A percentile compares a stretch with the other conserved stretches of the same genome.
Evolutionary conservation across 805 yeast genomes (phyloP).

Genomic region (Wickerhamiella kurtzmanii): DNA sequence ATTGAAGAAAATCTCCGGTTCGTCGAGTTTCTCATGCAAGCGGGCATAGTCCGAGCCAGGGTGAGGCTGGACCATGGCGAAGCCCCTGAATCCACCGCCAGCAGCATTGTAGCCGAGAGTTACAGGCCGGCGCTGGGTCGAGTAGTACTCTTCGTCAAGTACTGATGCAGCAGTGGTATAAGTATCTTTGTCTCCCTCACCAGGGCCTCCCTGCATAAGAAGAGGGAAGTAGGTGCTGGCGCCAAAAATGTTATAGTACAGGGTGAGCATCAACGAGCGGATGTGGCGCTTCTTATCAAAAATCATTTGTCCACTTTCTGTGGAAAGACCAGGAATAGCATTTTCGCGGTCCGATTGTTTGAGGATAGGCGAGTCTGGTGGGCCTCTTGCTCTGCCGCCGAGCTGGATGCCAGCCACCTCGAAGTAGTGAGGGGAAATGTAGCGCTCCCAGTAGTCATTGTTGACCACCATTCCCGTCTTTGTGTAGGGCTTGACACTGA

Average conservation of each 20-base stretch:
- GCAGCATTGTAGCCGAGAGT: constrained; percentile 25
- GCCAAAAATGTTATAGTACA: constrained; percentile 55
- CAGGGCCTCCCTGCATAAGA: constrained; percentile 47
- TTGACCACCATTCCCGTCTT: constrained; percentile 44
- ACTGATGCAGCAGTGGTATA: constrained; percentile 60
- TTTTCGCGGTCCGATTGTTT: constrained; percentile 47
- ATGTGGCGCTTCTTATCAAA: constrained; percentile 47
- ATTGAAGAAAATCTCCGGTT: constrained; percentile 7
- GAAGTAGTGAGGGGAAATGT: constrained; percentile 62
- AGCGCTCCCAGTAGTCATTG: constrained; percentile 86
- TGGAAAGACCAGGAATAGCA: constrained; percentile 51
- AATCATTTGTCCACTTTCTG: constrained; percentile 57
- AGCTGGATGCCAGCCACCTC: constrained; percentile 48
- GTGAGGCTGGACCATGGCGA: constrained; percentile 54
- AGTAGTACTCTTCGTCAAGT: constrained; percentile 43
- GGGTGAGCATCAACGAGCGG: constrained; percentile 41
- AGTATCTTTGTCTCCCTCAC: constrained; percentile 79
- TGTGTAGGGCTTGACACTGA: constrained; percentile 42
- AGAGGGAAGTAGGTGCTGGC: constrained; percentile 46
- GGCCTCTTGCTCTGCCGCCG: constrained; percentile 28
- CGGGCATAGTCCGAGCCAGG: constrained; percentile 44
- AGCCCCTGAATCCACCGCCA: constrained; percentile 13
- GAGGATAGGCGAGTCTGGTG: constrained; percentile 25
- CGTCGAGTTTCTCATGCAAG: constrained; percentile 5
- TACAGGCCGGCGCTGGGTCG: constrained; percentile 29